A percentile compares a stretch with the other conserved stretches of the same genome.
phyloP scores from a whole-genome alignment of 345 rosid species.

The Physaria fendleri region DNA sequence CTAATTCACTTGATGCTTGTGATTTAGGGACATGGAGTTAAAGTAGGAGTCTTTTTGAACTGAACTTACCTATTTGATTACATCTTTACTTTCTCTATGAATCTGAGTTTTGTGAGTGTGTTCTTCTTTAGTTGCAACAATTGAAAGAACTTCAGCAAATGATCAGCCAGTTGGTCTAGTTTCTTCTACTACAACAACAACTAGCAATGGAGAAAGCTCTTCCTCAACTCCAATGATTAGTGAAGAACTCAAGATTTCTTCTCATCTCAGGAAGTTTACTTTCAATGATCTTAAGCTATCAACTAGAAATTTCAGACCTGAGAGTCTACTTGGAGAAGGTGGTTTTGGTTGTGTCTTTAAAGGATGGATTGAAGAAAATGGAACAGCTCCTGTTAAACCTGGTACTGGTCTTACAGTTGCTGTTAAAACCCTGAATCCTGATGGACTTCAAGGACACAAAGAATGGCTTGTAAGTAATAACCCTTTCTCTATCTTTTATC shows the following conservation, averaged over 20 bases:
- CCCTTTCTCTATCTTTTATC: background rate
- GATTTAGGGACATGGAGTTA: background rate
- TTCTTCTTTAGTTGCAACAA: slow-evolving; percentile 22
- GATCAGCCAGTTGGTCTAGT: slow-evolving; percentile 58
- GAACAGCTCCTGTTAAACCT: slow-evolving; percentile 96
- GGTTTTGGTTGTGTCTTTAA: slow-evolving; percentile 97
- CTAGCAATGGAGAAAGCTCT: slow-evolving; percentile 78
- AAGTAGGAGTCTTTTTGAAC: background rate
- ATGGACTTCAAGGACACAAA: slow-evolving; percentile 98
- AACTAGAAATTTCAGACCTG: slow-evolving; percentile 92
- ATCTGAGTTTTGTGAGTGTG: background rate
- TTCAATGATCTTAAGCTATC: slow-evolving; percentile 91
- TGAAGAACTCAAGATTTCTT: slow-evolving; percentile 78
- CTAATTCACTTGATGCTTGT: background rate
- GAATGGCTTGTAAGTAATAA: slow-evolving; percentile 91
- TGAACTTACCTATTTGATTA: background rate
- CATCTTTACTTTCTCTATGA: slow-evolving; percentile 3
- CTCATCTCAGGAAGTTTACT: slow-evolving; percentile 73
- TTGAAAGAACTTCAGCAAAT: slow-evolving; percentile 64
- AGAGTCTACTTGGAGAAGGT: slow-evolving; percentile 98
- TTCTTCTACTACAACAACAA: slow-evolving; percentile 67
- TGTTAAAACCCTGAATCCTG: slow-evolving; percentile 93
- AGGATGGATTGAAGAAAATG: slow-evolving; percentile 97
- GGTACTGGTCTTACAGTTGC: slow-evolving; percentile 98
- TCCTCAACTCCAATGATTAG: slow-evolving; percentile 78